Evolutionary conservation across 768 basidiomycete genomes (phyloP), one percentile per base, ranked within the genome.

Genomic region (Collybia sordida): DNA sequence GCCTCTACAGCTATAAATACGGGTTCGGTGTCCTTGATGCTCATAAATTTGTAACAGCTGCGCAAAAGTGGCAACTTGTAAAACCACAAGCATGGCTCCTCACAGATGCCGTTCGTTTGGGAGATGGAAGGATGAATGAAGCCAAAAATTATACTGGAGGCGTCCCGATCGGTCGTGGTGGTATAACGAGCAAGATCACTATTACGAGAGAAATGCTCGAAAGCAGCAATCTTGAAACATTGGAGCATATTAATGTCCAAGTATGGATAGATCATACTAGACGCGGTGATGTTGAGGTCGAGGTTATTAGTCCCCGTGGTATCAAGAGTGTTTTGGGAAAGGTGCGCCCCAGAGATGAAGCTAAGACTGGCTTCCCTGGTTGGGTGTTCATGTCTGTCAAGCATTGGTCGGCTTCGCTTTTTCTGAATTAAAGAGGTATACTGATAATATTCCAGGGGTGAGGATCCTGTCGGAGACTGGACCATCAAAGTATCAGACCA

Each of bases 381-480:
- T 99, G 97, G 97, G 86, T 82, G 7, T 99, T 99, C 67, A 98
- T 97, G 94, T 82, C 83, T 22, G 81, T 98, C 53, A 99, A 99
- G 69, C 97, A 99, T 60, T 99, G 97, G 95, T 96, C 49, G 63
- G 85, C 6, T 38, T 25, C 19, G 19, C 6, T 34, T 23, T 18
- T 37, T 14, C 14, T 18, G 25, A 19, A 23, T n/a, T n/a, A 18
- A 36, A 14, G 3, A 42, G n/a, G n/a, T n/a, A 31, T 25, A 42
- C 15, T 64, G 34, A 66, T 52, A 23, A 0, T 24, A 41, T 35
- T n/a, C 19, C 55, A 97, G 95, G 96, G 95, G 88, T 31, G 97
- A 98, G 69, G 75, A 90, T 66, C 88, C 94, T 2, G 66, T 90
- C 38, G 97, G 97, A n/a, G 79, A 83, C 17, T 99, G 97, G 97